Conservation (phyloP, 2,329 filamentous ascomycete genomes). For the Intubia oerlemansii region DNA sequence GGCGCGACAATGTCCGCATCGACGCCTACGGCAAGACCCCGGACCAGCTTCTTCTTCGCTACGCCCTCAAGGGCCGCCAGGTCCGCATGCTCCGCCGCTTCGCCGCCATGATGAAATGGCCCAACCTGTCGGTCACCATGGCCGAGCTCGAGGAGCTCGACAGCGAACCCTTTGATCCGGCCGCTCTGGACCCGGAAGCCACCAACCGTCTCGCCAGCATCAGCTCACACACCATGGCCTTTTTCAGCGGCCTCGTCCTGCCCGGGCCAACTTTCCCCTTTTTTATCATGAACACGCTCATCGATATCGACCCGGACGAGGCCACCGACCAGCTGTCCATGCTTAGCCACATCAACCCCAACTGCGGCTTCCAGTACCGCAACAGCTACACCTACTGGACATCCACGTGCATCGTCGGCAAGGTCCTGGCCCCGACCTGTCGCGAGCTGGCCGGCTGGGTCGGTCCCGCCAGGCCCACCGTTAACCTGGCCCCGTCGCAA, state of each 20-base stretch:
- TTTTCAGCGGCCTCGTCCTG: slow-evolving; percentile 53
- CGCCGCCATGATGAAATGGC: slow-evolving; percentile 56
- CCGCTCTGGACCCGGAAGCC: no score
- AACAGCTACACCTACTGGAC: slow-evolving; percentile 60
- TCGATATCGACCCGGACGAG: slow-evolving; percentile 51
- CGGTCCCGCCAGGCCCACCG: slow-evolving; percentile 46
- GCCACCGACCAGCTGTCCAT: slow-evolving; percentile 43
- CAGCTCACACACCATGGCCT: slow-evolving; percentile 54
- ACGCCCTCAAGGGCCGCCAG: slow-evolving; percentile 43
- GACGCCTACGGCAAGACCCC: slow-evolving; percentile 33
- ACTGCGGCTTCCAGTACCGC: slow-evolving; percentile 57
- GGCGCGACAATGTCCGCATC: slow-evolving; percentile 49
- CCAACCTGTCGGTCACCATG: slow-evolving; percentile 44
- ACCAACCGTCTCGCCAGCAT: slow-evolving; percentile 26
- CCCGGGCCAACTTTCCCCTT: slow-evolving; percentile 52
- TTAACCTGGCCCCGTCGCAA: slow-evolving; percentile 44
- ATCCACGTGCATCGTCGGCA: slow-evolving; percentile 48
- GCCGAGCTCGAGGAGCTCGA: slow-evolving; percentile 39
- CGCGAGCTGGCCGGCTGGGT: slow-evolving; percentile 53
- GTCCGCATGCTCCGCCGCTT: slow-evolving; percentile 48
- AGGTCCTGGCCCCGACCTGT: slow-evolving; percentile 53
- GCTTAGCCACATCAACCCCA: slow-evolving; percentile 44
- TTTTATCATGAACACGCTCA: slow-evolving; percentile 57
- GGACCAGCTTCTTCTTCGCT: slow-evolving; percentile 38
- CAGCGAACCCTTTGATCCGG: no score